Base-by-base conservation (phyloP, 1,284 basidiomycete species). In the Bjerkandera adusta region DNA sequence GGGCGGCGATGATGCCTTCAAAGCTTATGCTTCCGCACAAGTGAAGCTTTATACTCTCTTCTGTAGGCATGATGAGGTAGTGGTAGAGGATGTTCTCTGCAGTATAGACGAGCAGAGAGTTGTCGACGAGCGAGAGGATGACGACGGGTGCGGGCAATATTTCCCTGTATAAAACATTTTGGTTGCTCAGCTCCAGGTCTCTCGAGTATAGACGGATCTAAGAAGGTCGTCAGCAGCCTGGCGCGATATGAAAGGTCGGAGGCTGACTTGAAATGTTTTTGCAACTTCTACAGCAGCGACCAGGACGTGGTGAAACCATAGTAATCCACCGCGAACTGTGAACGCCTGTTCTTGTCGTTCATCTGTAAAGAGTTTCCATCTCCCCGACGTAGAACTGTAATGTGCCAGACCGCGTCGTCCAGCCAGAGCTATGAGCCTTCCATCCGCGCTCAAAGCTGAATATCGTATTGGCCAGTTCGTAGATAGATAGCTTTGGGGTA, bases 261-360 rank as follows among this genome's bases (percentile, higher is more conserved):
- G 22, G 43, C 74, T 33, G 46, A 91, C 92, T 73, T 92, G 90
- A 59, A 85, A 85, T 2, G 83, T 79, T 58, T 80, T 85, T 12
- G 79, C 77, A n/a, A 85, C 76, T 59, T 96, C 94, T 16, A 93
- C 85, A 8, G 92, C 93, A 15, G 83, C 94, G 49, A 99, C 85
- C 43, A 99, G 74, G 3, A 98, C 91, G 62, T 97, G 95, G 56
- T 96, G 91, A 63, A 97, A 99, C 97, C 97, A 99, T 16, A 96
- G 68, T 57, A 99, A 66, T 3, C 97, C 97, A 15, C 97, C 97
- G 58, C 85, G 81, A 10, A 99, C 94, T 2, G 75, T 67, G 59
- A 99, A 97, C 0, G 84, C 83, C 55, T 92, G 83, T 63, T 98
- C 96, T 66, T 99, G 92, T n/a, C 80, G 71, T 51, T 88, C 79